Base-by-base conservation (phyloP, 371 early-diverging fungal species). In the Paraphysoderma sedebokerense region DNA sequence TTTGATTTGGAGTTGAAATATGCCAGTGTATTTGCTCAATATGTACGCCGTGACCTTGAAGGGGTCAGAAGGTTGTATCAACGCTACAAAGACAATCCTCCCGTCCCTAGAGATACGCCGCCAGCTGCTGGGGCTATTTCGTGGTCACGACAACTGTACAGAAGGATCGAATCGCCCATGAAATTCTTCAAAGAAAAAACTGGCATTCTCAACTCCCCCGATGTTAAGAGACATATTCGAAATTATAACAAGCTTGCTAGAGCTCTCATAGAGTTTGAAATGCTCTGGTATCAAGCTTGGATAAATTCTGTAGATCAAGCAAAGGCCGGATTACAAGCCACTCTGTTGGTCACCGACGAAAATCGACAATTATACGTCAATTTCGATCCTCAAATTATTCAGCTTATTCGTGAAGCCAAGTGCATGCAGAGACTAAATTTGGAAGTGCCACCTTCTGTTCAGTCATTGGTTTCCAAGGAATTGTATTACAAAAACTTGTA, bases 221-320 rank as follows among this genome's bases (percentile, higher is more conserved):
- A 76, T 23, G 68, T 69, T 11, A 72, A 66, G 44, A 76, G 70
- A 47, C 72, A 73, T 52, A 72, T 76, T 35, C 62, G 67, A 22
- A 72, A 76, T 57, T 76, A 72, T 66, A 76, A 76, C 55, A 67
- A 65, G 42, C 61, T 76, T 22, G 72, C 72, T 1, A 50, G 73
- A 2, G 72, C 74, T 0, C 55, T 76, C 39, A 67, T 76, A 44
- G 76, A 74, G 54, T 74, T 68, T 48, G 74, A 76, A 48, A 15
- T 70, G n/a, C 51, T 74, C 15, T 73, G 72, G 70, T 54, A 72
- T 52, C 48, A 62, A 17, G 55, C 70, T 0, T 76, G 76, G 76
- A 64, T 48, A 49, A 57, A 51, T 29, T 55, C 66, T 27, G 68
- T 76, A 15, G 74, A 76, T 22, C 64, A 66, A 49, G 67, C 70